phyloP scores from a whole-genome alignment of 1,139 yeast genomes.

The Geotrichum fermentans region DNA sequence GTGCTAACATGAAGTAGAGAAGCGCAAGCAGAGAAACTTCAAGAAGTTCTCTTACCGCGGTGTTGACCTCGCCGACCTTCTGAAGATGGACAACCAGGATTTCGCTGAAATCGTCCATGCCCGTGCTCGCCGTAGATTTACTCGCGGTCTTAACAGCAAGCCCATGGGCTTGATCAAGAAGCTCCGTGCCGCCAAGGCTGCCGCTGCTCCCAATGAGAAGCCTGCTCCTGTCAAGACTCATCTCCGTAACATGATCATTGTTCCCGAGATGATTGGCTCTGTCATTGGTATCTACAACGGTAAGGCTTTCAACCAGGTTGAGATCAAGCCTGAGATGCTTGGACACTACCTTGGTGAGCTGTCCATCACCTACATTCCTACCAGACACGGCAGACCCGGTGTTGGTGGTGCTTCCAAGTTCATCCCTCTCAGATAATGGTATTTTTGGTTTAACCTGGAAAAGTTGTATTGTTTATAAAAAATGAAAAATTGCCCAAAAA shows the following conservation, averaged over 20 bases:
- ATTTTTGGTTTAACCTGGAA: slow-evolving; percentile 1
- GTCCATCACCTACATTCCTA: slow-evolving; percentile 99
- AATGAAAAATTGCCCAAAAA: background rate
- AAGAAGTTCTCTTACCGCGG: slow-evolving; percentile 98
- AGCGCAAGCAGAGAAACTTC: slow-evolving; percentile 76
- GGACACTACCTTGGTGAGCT: slow-evolving; percentile 99
- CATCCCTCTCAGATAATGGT: slow-evolving; percentile 39
- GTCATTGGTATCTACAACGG: slow-evolving; percentile 99
- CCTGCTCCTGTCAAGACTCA: slow-evolving; percentile 98
- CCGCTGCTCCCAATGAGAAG: slow-evolving; percentile 90
- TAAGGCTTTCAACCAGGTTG: slow-evolving; percentile 98
- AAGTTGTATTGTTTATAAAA: background rate
- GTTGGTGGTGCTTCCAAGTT: slow-evolving; percentile 59
- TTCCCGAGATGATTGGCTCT: slow-evolving; percentile 99
- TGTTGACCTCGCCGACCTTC: slow-evolving; percentile 91
- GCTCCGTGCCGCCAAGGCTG: slow-evolving; percentile 96
- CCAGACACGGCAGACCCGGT: slow-evolving; percentile 99
- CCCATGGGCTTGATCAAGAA: slow-evolving; percentile 97
- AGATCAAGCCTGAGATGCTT: slow-evolving; percentile 98
- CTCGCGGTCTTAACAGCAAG: slow-evolving; percentile 94
- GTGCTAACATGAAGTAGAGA: slow-evolving; percentile 26
- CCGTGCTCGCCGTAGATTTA: slow-evolving; percentile 99
- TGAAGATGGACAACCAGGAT: slow-evolving; percentile 94
- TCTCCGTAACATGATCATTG: slow-evolving; percentile 97
- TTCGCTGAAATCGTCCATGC: slow-evolving; percentile 95